Evolutionary conservation across 768 basidiomycete species (phyloP).

Genomic region (Pleurotus platypus): DNA sequence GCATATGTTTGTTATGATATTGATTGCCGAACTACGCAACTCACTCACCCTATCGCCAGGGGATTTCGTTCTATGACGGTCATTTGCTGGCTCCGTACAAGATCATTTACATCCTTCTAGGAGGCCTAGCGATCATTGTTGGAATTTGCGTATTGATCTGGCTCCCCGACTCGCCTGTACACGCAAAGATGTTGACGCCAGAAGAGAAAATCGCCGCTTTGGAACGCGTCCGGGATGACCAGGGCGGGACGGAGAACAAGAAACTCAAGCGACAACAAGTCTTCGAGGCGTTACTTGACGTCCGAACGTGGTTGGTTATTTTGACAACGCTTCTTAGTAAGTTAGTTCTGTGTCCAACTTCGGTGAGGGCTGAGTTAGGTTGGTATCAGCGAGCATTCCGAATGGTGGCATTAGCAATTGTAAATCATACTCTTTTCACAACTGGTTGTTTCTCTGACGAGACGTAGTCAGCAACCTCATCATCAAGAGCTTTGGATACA

Average conservation of each 20-base stretch:
- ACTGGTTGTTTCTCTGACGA: background rate
- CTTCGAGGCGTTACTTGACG: constrained; percentile 50
- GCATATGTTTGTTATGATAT: constrained; percentile 40
- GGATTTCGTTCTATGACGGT: constrained; percentile 52
- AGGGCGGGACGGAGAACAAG: constrained; percentile 62
- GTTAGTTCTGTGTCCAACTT: constrained; percentile 15
- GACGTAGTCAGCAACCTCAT: constrained; percentile 55
- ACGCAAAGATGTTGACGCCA: constrained; percentile 49
- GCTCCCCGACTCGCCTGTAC: constrained; percentile 65
- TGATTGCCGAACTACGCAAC: background rate
- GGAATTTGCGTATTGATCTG: constrained; percentile 53
- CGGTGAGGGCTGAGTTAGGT: constrained; percentile 4
- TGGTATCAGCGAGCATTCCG: constrained; percentile 53
- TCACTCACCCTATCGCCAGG: constrained; percentile 25
- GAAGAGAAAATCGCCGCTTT: constrained; percentile 61
- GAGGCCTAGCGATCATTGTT: constrained; percentile 58
- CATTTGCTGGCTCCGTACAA: constrained; percentile 50
- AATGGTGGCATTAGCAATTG: constrained; percentile 65
- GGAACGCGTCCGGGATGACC: constrained; percentile 65
- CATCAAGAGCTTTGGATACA: constrained; percentile 63
- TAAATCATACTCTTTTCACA: constrained; percentile 22
- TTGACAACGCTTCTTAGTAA: constrained; percentile 55
- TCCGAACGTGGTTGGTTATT: constrained; percentile 61
- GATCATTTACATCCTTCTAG: constrained; percentile 59
- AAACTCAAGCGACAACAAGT: constrained; percentile 56